These are phyloP conservation scores for Grammothele lineata DNA, from an alignment of 768 basidiomycete genomes.

Conservation along the genomic window DNA sequence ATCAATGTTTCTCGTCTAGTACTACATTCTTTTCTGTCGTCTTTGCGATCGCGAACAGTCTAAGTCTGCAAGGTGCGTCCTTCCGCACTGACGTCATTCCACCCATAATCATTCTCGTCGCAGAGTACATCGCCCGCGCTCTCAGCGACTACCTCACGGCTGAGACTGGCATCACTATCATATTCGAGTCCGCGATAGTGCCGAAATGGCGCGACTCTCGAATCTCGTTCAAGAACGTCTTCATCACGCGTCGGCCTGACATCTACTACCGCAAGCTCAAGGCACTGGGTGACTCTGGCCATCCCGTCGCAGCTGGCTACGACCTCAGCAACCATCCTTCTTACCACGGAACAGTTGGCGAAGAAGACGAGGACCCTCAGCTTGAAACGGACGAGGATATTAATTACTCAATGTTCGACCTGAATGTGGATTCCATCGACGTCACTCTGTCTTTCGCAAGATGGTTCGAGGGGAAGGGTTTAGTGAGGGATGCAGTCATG, in stretches of 20 bases:
- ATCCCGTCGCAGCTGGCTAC: slow-evolving; percentile 63
- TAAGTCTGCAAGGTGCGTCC: slow-evolving; percentile 72
- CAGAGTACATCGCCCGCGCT: slow-evolving; percentile 80
- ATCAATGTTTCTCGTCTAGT: too few relatives aligned
- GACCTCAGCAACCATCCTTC: slow-evolving; percentile 76
- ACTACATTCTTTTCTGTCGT: slow-evolving; percentile 96
- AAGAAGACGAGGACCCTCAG: slow-evolving; percentile 40
- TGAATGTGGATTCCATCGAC: slow-evolving; percentile 92
- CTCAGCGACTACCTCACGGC: slow-evolving; percentile 92
- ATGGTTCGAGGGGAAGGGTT: slow-evolving; percentile 95
- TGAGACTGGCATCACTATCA: slow-evolving; percentile 89
- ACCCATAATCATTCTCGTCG: neutral
- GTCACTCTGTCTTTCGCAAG: slow-evolving; percentile 86
- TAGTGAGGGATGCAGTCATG: slow-evolving; percentile 86
- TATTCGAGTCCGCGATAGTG: slow-evolving; percentile 97
- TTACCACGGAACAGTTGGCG: slow-evolving; percentile 54
- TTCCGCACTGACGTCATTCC: neutral
- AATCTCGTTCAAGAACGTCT: slow-evolving; percentile 96
- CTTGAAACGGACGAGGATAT: slow-evolving; percentile 45
- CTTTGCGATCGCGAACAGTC: slow-evolving; percentile 84
- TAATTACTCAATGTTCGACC: slow-evolving; percentile 89
- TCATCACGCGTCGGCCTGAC: slow-evolving; percentile 75
- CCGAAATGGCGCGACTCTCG: slow-evolving; percentile 96
- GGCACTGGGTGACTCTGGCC: slow-evolving; percentile 27
- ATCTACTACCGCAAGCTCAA: slow-evolving; percentile 9